Conservation (phyloP, 805 yeast species). For the Pichia membranifaciens region DNA sequence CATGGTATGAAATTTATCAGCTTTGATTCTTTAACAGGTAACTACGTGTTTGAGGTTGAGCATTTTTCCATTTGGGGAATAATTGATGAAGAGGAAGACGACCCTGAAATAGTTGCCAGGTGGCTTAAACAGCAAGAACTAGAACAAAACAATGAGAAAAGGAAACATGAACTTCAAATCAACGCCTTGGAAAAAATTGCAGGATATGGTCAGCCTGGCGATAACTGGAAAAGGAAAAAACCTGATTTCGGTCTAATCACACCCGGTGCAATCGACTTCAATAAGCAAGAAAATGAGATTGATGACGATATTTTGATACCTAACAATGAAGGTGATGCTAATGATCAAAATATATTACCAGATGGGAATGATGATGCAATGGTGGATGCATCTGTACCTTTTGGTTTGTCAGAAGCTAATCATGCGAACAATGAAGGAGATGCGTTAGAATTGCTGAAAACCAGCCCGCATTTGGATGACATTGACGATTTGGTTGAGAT, state of each 20-base stretch:
- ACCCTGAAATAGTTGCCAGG: constrained; percentile 36
- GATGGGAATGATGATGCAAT: constrained; percentile 1
- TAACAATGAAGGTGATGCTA: constrained; percentile 14
- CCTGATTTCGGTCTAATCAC: constrained; percentile 14
- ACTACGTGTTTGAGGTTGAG: constrained; percentile 76
- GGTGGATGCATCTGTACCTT: constrained; percentile 10
- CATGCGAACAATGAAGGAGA: constrained; percentile 10
- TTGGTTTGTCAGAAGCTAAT: constrained; percentile 2
- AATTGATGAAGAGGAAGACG: constrained; percentile 58
- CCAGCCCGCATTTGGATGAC: constrained; percentile 3
- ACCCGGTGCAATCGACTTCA: constrained; percentile 28
- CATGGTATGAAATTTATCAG: constrained; percentile 76
- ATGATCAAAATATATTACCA: neutral
- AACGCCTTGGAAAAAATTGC: constrained; percentile 21
- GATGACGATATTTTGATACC: constrained; percentile 8
- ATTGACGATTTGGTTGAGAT: constrained; percentile 44
- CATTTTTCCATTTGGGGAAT: constrained; percentile 97
- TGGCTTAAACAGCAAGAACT: constrained; percentile 26
- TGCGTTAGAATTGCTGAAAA: neutral
- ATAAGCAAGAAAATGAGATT: neutral
- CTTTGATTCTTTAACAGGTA: constrained; percentile 67
- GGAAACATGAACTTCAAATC: constrained; percentile 16
- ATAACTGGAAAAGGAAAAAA: constrained; percentile 27
- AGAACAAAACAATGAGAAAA: constrained; percentile 17
- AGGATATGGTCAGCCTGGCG: constrained; percentile 15